phyloP scores from a whole-genome alignment of 2,329 filamentous ascomycete genomes.

The Ophiocordyceps camponoti-rufipedis region DNA sequence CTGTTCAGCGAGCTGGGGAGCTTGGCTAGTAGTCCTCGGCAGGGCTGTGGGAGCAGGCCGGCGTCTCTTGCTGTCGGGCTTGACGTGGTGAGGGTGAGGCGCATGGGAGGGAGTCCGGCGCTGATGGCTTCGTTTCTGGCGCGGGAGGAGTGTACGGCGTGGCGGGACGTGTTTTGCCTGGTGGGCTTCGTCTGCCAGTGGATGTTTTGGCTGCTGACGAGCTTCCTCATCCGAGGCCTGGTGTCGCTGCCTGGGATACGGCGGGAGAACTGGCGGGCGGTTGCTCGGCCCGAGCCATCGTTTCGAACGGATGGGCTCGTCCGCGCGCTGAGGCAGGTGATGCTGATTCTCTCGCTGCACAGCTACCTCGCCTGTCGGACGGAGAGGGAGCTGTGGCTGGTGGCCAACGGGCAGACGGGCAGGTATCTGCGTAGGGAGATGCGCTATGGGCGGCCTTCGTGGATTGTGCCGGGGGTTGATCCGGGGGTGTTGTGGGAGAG shows the following conservation, averaged over 20 bases:
- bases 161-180: neutral
- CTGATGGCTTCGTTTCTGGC: neutral
- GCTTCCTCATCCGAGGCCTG: neutral
- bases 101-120: neutral
- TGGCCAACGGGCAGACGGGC: slow-evolving; percentile 13
- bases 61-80: neutral
- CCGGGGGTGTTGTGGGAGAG: neutral
- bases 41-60: too few species aligned
- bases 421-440: slow-evolving; percentile 9
- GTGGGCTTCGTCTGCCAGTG: neutral
- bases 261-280: neutral
- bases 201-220: neutral
- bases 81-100: neutral
- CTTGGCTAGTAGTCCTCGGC: neutral
- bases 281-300: neutral
- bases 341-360: slow-evolving; percentile 4
- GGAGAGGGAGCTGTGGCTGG: slow-evolving; percentile 12
- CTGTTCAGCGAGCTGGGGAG: neutral
- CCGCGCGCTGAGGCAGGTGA: slow-evolving; percentile 1
- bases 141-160: neutral
- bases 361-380: slow-evolving; percentile 4
- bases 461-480: slow-evolving; percentile 3
- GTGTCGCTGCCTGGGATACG: neutral
- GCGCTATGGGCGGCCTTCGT: slow-evolving; percentile 1
- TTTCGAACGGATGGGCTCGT: neutral